phyloP scores from a whole-genome alignment of 2,329 filamentous ascomycete species.

The Pezicula carpinea region DNA sequence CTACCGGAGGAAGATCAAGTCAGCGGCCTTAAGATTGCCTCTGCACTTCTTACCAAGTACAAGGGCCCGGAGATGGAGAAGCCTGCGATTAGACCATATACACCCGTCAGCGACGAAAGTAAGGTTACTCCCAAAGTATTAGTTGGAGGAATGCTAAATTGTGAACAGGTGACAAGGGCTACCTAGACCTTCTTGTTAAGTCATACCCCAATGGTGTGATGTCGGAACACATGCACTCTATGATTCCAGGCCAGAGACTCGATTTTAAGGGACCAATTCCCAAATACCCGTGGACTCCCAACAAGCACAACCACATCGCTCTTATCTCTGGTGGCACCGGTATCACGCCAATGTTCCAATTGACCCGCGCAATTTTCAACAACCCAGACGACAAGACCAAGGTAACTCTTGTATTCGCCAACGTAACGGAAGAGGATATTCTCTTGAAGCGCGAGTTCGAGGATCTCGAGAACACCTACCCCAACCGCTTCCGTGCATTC shows the following conservation, averaged over 20 bases:
- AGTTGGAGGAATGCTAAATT: conserved; percentile 10
- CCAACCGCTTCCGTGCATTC: conserved; percentile 91
- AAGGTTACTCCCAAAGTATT: conserved; percentile 25
- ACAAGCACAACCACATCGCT: conserved; percentile 89
- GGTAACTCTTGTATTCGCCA: conserved; percentile 92
- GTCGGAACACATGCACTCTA: conserved; percentile 81
- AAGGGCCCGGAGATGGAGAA: conserved; percentile 80
- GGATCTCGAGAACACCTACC: conserved; percentile 89
- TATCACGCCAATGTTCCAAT: conserved; percentile 97
- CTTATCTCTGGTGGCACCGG: conserved; percentile 93
- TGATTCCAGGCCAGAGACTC: conserved; percentile 76
- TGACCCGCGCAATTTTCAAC: conserved; percentile 85
- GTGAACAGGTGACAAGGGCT: conserved; percentile 63
- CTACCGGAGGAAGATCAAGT: conserved; percentile 80
- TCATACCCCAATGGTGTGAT: conserved; percentile 86
- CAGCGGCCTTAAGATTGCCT: conserved; percentile 76
- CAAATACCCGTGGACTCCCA: conserved; percentile 84
- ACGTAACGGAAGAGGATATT: conserved; percentile 85
- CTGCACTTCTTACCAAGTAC: conserved; percentile 88
- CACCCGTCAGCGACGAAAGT: conserved; percentile 84
- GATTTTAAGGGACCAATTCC: conserved; percentile 93
- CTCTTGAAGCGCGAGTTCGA: conserved; percentile 81
- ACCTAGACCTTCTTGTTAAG: conserved; percentile 87
- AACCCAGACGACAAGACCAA: conserved; percentile 97
- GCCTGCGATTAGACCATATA: conserved; percentile 87